phyloP scores from a whole-genome alignment of 2,329 filamentous ascomycete species.

The Penicillium sp. region DNA sequence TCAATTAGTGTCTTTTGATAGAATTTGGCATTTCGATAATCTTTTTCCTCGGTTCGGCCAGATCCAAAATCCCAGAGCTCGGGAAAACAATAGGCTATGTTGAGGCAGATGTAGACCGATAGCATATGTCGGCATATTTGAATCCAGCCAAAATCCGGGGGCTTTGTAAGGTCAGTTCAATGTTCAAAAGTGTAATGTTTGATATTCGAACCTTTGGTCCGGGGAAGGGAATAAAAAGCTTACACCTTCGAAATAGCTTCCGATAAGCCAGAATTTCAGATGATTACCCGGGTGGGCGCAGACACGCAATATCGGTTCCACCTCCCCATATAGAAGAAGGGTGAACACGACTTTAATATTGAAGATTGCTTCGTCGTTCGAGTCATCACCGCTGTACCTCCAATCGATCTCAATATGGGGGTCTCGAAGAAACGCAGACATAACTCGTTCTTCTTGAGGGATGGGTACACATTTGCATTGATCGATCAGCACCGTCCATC shows the following conservation, averaged over 20 bases:
- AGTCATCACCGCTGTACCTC: conserved; percentile 19
- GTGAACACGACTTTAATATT: conserved; percentile 13
- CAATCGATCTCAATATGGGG: background rate
- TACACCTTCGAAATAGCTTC: background rate
- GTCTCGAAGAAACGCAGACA: conserved; percentile 19
- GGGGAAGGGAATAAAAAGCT: background rate
- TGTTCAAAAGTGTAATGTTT: background rate
- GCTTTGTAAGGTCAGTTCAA: conserved; percentile 1
- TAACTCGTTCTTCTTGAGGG: conserved; percentile 18
- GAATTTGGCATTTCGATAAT: conserved; percentile 12
- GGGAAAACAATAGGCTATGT: conserved; percentile 9
- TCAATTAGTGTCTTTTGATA: conserved; percentile 6
- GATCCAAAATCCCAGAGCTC: conserved; percentile 4
- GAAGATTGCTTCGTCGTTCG: conserved; percentile 8
- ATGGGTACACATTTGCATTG: background rate
- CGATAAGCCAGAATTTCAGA: background rate
- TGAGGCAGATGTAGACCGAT: conserved; percentile 11
- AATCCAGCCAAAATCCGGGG: conserved; percentile 5
- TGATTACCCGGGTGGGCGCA: conserved; percentile 7
- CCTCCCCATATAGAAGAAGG: conserved; percentile 13
- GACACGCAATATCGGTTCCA: conserved; percentile 8
- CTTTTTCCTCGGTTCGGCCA: background rate
- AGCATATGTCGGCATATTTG: conserved; percentile 5
- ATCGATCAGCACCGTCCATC: background rate
- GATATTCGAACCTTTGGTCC: background rate